These are phyloP conservation scores for Aureobasidium lini DNA, from an alignment of 2,329 filamentous ascomycete species.

Conservation along the genomic window DNA sequence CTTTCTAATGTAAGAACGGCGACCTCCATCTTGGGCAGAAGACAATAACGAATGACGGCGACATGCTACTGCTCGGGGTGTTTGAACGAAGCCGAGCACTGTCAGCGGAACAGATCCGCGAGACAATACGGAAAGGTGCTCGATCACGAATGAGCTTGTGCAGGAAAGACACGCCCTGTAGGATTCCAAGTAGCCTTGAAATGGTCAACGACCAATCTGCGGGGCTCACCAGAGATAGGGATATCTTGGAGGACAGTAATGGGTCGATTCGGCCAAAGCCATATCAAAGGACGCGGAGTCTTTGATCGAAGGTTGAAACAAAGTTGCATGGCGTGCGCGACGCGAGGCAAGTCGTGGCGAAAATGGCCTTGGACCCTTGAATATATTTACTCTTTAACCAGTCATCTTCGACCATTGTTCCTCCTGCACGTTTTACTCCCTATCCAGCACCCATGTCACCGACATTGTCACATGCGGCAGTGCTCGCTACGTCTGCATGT, in stretches of 20 bases:
- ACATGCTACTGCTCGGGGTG: too few species aligned
- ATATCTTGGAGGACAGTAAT: background rate
- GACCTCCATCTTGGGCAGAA: too few species aligned
- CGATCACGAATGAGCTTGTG: background rate
- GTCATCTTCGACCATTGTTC: background rate
- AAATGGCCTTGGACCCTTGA: background rate
- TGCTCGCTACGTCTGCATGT: constrained; percentile 2
- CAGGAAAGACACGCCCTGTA: background rate
- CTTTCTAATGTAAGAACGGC: too few species aligned
- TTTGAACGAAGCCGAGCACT: too few species aligned
- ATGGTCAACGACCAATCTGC: background rate
- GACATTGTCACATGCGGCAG: background rate
- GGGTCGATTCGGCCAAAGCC: background rate
- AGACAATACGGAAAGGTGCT: too few species aligned
- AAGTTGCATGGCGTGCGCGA: background rate
- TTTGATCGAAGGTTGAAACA: background rate
- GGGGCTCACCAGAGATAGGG: background rate
- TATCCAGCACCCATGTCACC: background rate
- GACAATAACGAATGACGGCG: background rate
- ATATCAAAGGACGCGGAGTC: background rate
- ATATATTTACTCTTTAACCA: background rate
- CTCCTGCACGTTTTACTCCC: background rate
- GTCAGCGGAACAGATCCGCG: background rate
- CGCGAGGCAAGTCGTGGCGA: background rate
- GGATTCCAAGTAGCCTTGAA: background rate